Percentiles rank a stretch among this genome's conserved stretches.
Conservation (phyloP, 2,329 filamentous ascomycete genomes). For the Lanzia echinophila region DNA sequence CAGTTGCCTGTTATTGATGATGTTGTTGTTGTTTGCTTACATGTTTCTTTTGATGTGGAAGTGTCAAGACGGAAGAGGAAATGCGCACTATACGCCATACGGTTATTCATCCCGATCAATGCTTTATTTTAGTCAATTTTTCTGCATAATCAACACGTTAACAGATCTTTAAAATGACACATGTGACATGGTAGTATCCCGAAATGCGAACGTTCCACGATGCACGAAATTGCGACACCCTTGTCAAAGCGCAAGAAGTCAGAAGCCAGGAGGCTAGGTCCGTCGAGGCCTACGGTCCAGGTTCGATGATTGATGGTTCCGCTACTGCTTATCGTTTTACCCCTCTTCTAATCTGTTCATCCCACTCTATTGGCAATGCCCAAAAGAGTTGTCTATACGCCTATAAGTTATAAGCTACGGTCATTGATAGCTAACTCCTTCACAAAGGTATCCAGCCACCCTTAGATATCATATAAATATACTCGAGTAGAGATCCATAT, state of each 20-base stretch:
- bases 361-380: not conserved
- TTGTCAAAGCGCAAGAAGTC: not conserved
- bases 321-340: slow-evolving; percentile 8
- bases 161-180: slow-evolving; percentile 1
- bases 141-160: slow-evolving; percentile 3
- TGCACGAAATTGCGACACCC: slow-evolving; percentile 8
- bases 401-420: too few species aligned
- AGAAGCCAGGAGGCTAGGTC: not conserved
- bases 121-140: not conserved
- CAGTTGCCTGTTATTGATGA: too few species aligned
- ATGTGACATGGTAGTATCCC: slow-evolving; percentile 9
- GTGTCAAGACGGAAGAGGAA: not conserved
- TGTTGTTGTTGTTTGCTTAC: not conserved
- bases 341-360: slow-evolving; percentile 6
- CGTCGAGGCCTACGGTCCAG: not conserved
- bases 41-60: not conserved
- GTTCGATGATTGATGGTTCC: slow-evolving; percentile 1
- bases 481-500: too few species aligned
- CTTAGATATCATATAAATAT: not conserved
- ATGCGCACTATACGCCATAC: not conserved
- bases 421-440: too few species aligned
- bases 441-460: not conserved
- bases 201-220: slow-evolving; percentile 10
- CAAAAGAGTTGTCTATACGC: not conserved
- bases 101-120: not conserved